phyloP scores from a whole-genome alignment of 2,329 filamentous ascomycete species.

The Penicillium hordei region DNA sequence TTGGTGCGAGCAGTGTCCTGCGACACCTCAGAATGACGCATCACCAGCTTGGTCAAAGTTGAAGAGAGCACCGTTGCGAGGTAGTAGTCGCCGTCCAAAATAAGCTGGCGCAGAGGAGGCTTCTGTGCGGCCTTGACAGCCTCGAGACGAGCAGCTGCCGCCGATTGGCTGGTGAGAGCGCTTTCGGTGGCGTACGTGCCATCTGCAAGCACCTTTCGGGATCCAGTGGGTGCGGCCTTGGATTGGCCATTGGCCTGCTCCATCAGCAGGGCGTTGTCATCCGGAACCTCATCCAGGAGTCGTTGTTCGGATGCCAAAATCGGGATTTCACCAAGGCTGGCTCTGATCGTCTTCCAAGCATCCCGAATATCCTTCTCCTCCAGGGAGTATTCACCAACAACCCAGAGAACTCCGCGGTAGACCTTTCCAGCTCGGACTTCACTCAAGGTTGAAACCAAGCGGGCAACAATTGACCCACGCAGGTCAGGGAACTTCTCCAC shows the following conservation, averaged over 20 bases:
- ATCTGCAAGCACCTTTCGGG: conserved; percentile 88
- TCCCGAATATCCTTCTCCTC: conserved; percentile 93
- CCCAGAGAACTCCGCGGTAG: conserved; percentile 95
- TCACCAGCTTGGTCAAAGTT: conserved; percentile 93
- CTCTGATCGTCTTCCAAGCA: conserved; percentile 92
- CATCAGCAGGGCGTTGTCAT: conserved; percentile 63
- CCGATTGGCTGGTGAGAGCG: conserved; percentile 88
- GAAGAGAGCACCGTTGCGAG: conserved; percentile 92
- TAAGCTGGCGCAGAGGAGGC: conserved; percentile 88
- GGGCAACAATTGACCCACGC: conserved; percentile 80
- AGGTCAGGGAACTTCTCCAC: conserved; percentile 96
- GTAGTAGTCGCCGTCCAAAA: conserved; percentile 96
- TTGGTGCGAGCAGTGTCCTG: conserved; percentile 84
- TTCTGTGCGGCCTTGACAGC: conserved; percentile 97
- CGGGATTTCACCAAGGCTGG: conserved; percentile 92
- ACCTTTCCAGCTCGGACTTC: conserved; percentile 97
- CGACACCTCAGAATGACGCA: conserved; percentile 94
- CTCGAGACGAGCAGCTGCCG: conserved; percentile 85
- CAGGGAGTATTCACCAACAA: conserved; percentile 93
- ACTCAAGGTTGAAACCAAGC: conserved; percentile 82
- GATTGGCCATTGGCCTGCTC: conserved; percentile 78
- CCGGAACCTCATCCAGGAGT: conserved; percentile 76
- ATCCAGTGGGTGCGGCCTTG: conserved; percentile 77
- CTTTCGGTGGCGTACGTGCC: conserved; percentile 98
- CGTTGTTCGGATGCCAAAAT: conserved; percentile 94